Evolutionary conservation across 768 basidiomycete genomes (phyloP), one percentile per base, ranked within the genome.

Genomic region (Cytidiella melzeri): DNA sequence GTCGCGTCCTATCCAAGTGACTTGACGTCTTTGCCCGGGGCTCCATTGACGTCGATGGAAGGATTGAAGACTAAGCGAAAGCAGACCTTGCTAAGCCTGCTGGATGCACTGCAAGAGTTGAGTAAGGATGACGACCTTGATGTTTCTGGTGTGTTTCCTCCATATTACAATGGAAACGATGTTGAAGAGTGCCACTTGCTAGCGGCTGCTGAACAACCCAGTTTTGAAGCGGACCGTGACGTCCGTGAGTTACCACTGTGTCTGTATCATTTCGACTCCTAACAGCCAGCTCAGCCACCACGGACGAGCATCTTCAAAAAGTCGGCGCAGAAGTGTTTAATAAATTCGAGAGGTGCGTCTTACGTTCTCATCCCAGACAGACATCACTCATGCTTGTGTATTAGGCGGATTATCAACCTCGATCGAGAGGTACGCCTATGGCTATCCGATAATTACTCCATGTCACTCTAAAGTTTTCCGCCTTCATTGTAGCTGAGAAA

Each of bases 221-320:
- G 66, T 51, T 76, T 79, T 42, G 81, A 85, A 58, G 82, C 84
- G 48, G 82, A 83, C 55, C 70, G 68, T 57, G 83, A 82, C 55
- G 76, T 79, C 54, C 80, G 84, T 85, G 61, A 73, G 83, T 83
- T 27, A 48, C 49, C 11, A 9, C 27, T 20, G 19, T 18, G 10
- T 25, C 21, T 15, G 18, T 57, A 21, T 21, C 23, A 34, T 40
- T 34, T 44, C 12, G 28, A 18, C 23, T 45, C 41, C 13, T 40
- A 23, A 25, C 27, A 15, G 24, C 15, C 15, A 20, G 42, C 45
- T 2, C 45, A 83, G 84, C 81, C 5, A 77, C 74, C 39, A 79
- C 82, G 48, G 81, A 87, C 56, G 84, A 87, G 55, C 79, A 84
- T 56, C 61, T 81, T n/a, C 84, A 86, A 65, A 72, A 70, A 51